These are phyloP conservation scores for Pestalotiopsis sp. DNA, from an alignment of 2,329 filamentous ascomycete genomes.

Conservation along the genomic window DNA sequence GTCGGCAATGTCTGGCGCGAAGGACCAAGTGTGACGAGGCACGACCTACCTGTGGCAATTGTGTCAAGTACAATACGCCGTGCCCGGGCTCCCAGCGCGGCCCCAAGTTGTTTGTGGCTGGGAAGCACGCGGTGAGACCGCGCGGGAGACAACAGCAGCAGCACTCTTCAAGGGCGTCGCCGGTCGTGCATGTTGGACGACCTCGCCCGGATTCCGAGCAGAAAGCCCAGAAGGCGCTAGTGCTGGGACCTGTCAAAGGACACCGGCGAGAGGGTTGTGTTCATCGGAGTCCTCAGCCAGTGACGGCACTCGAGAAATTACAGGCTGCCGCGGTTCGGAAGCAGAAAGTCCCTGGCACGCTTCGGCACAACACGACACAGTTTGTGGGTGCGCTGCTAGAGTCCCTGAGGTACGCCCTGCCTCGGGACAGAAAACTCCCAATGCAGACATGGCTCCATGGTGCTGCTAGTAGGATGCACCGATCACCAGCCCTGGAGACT, in stretches of 20 bases:
- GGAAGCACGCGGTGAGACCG: conserved; percentile 16
- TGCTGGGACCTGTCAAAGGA: not conserved
- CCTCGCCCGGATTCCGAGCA: not conserved
- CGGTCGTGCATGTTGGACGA: conserved; percentile 2
- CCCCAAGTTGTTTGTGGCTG: conserved; percentile 17
- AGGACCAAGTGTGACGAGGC: conserved; percentile 17
- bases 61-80: conserved; percentile 13
- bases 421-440: not conserved
- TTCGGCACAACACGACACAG: conserved; percentile 5
- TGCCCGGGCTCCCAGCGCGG: conserved; percentile 16
- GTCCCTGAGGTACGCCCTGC: not conserved
- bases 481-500: conserved; percentile 2
- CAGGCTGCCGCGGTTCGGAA: not conserved
- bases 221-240: not conserved
- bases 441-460: not conserved
- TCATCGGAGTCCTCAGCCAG: not conserved
- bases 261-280: not conserved
- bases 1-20: conserved; percentile 10
- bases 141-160: conserved; percentile 11
- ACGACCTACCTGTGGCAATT: conserved; percentile 14
- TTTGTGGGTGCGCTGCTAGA: conserved; percentile 12
- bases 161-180: not conserved
- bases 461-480: conserved; percentile 1
- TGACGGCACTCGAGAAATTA: conserved; percentile 3
- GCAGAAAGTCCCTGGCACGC: not conserved